Evolutionary conservation across 2,329 filamentous ascomycete genomes (phyloP).

Genomic region (Penicillium brevicompactum): DNA sequence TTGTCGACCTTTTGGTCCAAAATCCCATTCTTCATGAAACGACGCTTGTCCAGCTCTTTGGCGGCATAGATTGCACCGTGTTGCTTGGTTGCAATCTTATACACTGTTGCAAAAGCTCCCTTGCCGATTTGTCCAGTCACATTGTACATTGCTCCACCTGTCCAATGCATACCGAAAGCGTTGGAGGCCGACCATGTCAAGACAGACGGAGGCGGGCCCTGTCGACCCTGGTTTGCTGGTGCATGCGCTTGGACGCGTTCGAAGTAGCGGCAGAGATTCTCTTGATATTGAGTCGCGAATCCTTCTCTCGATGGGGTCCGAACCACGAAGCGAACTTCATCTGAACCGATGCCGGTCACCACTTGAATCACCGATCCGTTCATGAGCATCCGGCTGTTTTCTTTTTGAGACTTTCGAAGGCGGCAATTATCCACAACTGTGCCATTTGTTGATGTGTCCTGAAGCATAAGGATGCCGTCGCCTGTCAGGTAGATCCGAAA

Average conservation of each 20-base stretch:
- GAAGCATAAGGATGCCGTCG: constrained; percentile 85
- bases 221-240: constrained; percentile 22
- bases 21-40: constrained; percentile 89
- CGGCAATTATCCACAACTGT: constrained; percentile 78
- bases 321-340: constrained; percentile 80
- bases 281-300: constrained; percentile 65
- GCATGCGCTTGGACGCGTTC: constrained; percentile 32
- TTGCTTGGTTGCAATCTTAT: constrained; percentile 83
- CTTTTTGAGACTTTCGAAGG: constrained; percentile 57
- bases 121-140: constrained; percentile 80
- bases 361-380: constrained; percentile 76
- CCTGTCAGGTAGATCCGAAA: constrained; percentile 91
- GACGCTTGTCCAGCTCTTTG: constrained; percentile 91
- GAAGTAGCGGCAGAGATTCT: constrained; percentile 72
- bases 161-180: constrained; percentile 72
- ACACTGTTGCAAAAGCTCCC: constrained; percentile 92
- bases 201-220: constrained; percentile 25
- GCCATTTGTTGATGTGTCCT: constrained; percentile 95
- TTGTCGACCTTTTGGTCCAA: constrained; percentile 92
- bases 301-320: constrained; percentile 78
- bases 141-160: constrained; percentile 82
- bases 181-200: constrained; percentile 40
- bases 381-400: constrained; percentile 65
- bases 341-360: constrained; percentile 51
- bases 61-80: constrained; percentile 83